These are phyloP conservation scores for Fistulifera pelliculosa DNA, from an alignment of 108 stramenopile species.

Conservation along the genomic window DNA sequence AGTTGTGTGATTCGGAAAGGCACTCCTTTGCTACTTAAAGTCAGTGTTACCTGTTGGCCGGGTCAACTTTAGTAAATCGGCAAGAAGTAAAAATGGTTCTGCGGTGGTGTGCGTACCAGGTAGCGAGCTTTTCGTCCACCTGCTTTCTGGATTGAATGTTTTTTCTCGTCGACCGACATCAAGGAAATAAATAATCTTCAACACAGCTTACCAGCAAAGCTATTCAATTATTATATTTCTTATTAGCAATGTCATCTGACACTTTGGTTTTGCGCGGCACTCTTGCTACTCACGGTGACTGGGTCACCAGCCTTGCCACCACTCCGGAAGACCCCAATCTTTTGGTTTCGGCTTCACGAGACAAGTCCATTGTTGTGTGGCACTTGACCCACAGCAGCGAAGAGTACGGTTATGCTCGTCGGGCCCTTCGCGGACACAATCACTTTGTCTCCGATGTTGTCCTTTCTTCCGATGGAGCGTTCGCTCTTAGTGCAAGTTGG, in stretches of 20 bases:
- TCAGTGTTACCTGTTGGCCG: too few relatives aligned
- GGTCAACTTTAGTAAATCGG: not conserved
- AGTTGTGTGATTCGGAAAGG: conserved; percentile 1
- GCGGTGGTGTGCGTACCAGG: not conserved
- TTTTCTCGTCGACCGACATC: too few relatives aligned
- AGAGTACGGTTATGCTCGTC: conserved; percentile 91
- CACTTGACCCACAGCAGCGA: conserved; percentile 65
- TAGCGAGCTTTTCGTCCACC: not conserved
- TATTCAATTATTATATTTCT: too few relatives aligned
- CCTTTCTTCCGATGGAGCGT: conserved; percentile 93
- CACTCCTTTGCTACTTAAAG: not conserved
- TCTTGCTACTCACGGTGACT: conserved; percentile 91
- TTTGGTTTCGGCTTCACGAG: conserved; percentile 93
- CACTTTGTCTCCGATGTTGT: conserved; percentile 99
- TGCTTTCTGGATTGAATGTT: not conserved
- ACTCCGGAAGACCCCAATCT: conserved; percentile 97
- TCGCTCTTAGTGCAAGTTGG: conserved; percentile 96
- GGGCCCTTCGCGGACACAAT: conserved; percentile 94
- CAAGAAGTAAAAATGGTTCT: not conserved
- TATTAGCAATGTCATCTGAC: conserved; percentile 39
- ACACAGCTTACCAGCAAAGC: too few relatives aligned
- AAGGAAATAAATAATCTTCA: too few relatives aligned
- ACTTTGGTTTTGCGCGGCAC: conserved; percentile 88
- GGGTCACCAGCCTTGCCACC: conserved; percentile 99
- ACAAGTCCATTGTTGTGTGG: conserved; percentile 98